phyloP scores from a whole-genome alignment of 176 grass and related monocot species.

The Cocos nucifera region DNA sequence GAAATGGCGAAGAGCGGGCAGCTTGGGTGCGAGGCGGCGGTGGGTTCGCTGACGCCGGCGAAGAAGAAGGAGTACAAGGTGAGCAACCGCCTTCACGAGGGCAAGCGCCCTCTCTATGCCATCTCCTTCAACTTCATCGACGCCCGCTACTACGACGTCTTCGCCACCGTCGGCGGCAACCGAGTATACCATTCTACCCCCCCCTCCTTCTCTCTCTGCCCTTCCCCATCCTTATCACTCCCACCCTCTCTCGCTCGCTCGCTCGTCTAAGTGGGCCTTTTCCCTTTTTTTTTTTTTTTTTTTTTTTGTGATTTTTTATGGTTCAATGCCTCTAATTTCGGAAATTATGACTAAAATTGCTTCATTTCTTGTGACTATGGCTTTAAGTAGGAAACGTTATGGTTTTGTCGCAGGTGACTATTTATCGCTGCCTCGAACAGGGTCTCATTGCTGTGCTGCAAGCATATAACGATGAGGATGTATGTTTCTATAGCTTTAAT shows the following conservation, averaged over 20 bases:
- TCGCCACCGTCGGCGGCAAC: slow-evolving; percentile 63
- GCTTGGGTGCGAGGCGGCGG: slow-evolving; percentile 56
- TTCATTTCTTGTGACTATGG: neutral
- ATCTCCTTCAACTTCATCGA: slow-evolving; percentile 95
- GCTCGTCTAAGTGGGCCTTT: neutral
- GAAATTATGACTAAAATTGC: slow-evolving; percentile 4
- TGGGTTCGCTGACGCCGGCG: slow-evolving; percentile 45
- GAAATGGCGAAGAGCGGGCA: slow-evolving; percentile 37
- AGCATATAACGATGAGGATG: slow-evolving; percentile 71
- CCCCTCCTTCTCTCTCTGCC: neutral
- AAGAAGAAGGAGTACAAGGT: slow-evolving; percentile 64
- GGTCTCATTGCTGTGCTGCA: slow-evolving; percentile 68
- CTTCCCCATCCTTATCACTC: too few relatives aligned
- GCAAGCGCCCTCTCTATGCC: slow-evolving; percentile 75
- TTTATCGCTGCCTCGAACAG: slow-evolving; percentile 67
- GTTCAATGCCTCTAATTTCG: neutral
- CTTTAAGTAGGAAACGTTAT: neutral
- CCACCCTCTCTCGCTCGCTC: neutral
- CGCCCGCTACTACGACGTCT: slow-evolving; percentile 72
- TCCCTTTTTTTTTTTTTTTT: neutral
- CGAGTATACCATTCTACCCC: slow-evolving; percentile 24
- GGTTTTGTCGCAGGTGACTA: slow-evolving; percentile 48
- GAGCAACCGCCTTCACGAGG: slow-evolving; percentile 57
- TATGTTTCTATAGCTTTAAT: slow-evolving; percentile 20
- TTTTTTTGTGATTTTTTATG: neutral